A percentile compares a stretch with the other conserved stretches of the same genome.
phyloP scores from a whole-genome alignment of 257 asterid genomes.

The Rhazya stricta region DNA sequence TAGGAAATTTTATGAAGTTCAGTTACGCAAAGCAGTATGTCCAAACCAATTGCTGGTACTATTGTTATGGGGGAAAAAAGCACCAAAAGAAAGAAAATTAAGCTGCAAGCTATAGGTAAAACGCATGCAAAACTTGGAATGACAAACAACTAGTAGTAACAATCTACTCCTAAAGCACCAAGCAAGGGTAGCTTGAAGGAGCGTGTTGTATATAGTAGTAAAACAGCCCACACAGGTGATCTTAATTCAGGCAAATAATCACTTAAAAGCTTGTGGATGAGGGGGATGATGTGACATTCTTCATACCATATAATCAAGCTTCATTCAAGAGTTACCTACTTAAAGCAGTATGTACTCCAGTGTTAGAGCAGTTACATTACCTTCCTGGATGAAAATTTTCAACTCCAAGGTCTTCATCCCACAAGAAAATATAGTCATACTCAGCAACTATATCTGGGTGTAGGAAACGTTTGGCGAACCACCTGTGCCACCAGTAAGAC shows the following conservation, averaged over 20 bases:
- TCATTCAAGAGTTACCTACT: neutral
- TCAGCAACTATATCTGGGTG: slow-evolving; percentile 90
- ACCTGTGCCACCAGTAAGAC: slow-evolving; percentile 36
- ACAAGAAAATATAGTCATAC: slow-evolving; percentile 70
- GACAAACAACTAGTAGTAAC: neutral
- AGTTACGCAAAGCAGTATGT: neutral
- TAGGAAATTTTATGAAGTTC: neutral
- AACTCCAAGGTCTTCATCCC: slow-evolving; percentile 95
- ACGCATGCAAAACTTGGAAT: neutral
- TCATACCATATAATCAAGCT: neutral
- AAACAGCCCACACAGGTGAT: neutral
- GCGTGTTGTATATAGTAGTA: neutral
- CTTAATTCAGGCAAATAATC: neutral
- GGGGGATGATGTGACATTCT: neutral
- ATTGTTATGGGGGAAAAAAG: no score
- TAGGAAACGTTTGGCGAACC: slow-evolving; percentile 93
- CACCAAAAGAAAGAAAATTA: neutral
- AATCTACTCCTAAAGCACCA: neutral
- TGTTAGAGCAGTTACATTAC: slow-evolving; percentile 24
- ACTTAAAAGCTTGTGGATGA: neutral
- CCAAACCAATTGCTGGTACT: neutral
- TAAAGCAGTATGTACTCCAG: neutral
- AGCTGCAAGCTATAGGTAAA: neutral
- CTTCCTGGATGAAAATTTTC: slow-evolving; percentile 65
- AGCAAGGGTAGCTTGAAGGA: neutral